These are phyloP conservation scores for Aspergillus sp. DNA, from an alignment of 2,329 filamentous ascomycete species.

Conservation along the genomic window DNA sequence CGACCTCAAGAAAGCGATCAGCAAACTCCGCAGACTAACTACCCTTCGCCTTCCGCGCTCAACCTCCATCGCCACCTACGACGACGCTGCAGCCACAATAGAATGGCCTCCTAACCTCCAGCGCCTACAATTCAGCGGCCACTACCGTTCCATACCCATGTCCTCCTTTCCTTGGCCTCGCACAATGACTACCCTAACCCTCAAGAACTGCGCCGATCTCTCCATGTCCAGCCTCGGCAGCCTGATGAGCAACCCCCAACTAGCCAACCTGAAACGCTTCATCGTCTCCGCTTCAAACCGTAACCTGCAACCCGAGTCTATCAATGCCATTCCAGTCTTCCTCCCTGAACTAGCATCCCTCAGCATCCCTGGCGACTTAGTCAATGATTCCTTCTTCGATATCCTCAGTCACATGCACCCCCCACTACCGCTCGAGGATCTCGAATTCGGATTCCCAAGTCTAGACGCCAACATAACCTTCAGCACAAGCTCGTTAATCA, in stretches of 20 bases:
- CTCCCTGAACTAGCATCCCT: conserved; percentile 32
- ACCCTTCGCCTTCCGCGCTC: conserved; percentile 49
- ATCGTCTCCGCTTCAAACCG: conserved; percentile 29
- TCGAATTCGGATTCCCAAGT: conserved; percentile 30
- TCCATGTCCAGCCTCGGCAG: conserved; percentile 25
- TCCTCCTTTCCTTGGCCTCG: conserved; percentile 32
- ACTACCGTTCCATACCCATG: conserved; percentile 22
- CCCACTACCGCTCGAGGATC: conserved; percentile 29
- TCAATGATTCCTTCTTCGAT: conserved; percentile 31
- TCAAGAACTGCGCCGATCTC: conserved; percentile 30
- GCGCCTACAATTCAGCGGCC: conserved; percentile 29
- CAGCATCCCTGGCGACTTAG: conserved; percentile 35
- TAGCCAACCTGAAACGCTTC: conserved; percentile 28
- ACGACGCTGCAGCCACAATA: conserved; percentile 11
- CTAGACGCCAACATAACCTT: conserved; percentile 23
- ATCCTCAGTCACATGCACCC: conserved; percentile 19
- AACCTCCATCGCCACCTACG: conserved; percentile 22
- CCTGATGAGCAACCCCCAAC: conserved; percentile 27
- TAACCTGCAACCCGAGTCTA: conserved; percentile 27
- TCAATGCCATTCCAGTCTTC: conserved; percentile 29
- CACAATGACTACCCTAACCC: conserved; percentile 26
- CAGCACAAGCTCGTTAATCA: conserved; percentile 22
- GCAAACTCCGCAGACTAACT: conserved; percentile 48
- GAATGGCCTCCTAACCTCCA: conserved; percentile 32
- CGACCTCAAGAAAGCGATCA: conserved; percentile 54